Conservation (phyloP, 2,329 filamentous ascomycete genomes). For the Coniochaeta sp. region DNA sequence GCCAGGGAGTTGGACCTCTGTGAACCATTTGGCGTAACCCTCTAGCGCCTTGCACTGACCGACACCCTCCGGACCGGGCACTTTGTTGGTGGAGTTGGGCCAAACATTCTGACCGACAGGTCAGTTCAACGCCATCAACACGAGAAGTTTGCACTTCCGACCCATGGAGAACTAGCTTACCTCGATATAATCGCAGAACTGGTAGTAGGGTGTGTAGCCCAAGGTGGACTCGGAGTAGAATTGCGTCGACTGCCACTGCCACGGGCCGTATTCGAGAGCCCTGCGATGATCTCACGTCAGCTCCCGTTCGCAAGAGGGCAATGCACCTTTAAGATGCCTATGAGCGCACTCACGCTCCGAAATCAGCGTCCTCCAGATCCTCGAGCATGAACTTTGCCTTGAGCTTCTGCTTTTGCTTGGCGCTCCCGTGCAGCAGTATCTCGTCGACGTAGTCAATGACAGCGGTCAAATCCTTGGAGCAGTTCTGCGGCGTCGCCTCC, state of each 20-base stretch:
- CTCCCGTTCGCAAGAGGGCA: neutral
- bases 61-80: conserved; percentile 39
- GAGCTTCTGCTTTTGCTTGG: conserved; percentile 29
- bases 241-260: conserved; percentile 46
- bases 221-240: neutral
- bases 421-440: conserved; percentile 28
- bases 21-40: conserved; percentile 41
- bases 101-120: conserved; percentile 4
- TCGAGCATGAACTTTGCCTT: conserved; percentile 39
- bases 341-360: conserved; percentile 15
- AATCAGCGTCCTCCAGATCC: conserved; percentile 32
- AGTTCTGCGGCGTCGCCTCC: conserved; percentile 44
- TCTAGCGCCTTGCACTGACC: conserved; percentile 38
- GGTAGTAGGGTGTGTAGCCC: conserved; percentile 35
- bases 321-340: neutral
- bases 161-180: neutral
- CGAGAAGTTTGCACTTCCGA: neutral
- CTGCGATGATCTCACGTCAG: conserved; percentile 13
- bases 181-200: conserved; percentile 38
- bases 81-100: conserved; percentile 24
- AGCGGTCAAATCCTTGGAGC: conserved; percentile 37
- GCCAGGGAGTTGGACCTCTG: conserved; percentile 28
- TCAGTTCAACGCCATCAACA: conserved; percentile 11
- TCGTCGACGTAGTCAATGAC: conserved; percentile 44
- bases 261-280: conserved; percentile 46